A percentile compares a stretch with the other conserved stretches of the same genome.
These are phyloP conservation scores for Auxenochlorella pyrenoidosa DNA, from an alignment of 139 green algal genomes.

Conservation along the genomic window DNA sequence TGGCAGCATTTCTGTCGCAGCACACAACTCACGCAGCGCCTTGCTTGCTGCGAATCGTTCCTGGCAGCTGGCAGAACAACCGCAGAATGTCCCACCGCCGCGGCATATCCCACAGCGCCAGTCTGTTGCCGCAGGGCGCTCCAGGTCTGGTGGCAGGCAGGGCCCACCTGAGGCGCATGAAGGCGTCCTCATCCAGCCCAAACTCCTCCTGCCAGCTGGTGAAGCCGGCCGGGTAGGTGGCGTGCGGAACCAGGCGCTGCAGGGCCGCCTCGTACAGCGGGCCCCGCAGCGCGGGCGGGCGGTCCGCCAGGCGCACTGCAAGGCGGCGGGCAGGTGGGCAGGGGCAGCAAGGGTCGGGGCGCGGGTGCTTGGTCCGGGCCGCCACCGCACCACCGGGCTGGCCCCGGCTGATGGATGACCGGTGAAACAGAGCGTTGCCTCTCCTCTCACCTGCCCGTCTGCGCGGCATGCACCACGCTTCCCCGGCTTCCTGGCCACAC, in stretches of 20 bases:
- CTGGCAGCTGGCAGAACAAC: no score
- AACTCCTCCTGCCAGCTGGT: constrained; percentile 48
- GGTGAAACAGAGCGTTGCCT: no score
- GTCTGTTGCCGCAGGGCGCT: background rate
- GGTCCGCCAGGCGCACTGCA: constrained; percentile 51
- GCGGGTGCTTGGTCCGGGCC: no score
- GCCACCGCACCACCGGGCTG: no score
- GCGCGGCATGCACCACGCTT: no score
- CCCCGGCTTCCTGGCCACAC: background rate
- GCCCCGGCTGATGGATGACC: no score
- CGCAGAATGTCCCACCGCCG: no score
- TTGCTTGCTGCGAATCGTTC: no score
- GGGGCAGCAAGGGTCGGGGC: background rate
- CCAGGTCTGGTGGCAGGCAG: background rate
- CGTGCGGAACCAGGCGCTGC: constrained; percentile 47
- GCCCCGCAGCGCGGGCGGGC: constrained; percentile 46
- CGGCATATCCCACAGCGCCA: no score
- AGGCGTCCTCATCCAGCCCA: constrained; percentile 72
- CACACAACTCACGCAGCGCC: no score
- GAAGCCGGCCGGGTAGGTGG: constrained; percentile 58
- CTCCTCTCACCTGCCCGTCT: no score
- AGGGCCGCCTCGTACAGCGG: constrained; percentile 54
- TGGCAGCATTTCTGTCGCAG: no score
- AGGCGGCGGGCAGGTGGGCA: background rate
- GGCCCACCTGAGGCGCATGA: constrained; percentile 48